Conservation (phyloP, 306 rosid genomes). For the Cercis canadensis region DNA sequence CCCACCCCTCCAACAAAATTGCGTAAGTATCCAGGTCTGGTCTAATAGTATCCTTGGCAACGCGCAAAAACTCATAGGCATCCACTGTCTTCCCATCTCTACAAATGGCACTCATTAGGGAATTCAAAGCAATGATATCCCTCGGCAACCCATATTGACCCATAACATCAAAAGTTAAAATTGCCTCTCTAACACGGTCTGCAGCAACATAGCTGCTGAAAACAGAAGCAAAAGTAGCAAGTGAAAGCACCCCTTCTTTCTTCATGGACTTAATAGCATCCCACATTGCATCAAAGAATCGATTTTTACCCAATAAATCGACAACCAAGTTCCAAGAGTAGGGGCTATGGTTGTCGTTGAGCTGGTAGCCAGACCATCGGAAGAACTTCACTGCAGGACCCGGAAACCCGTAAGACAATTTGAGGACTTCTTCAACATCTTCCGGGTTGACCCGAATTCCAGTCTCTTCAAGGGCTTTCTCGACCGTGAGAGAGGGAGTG, state of each 20-base stretch:
- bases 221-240: slow-evolving; percentile 72
- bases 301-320: slow-evolving; percentile 63
- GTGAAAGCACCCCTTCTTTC: slow-evolving; percentile 44
- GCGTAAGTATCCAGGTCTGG: slow-evolving; percentile 63
- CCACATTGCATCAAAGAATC: slow-evolving; percentile 72
- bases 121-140: slow-evolving; percentile 62
- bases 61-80: slow-evolving; percentile 54
- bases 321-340: slow-evolving; percentile 74
- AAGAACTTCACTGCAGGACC: slow-evolving; percentile 67
- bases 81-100: slow-evolving; percentile 52
- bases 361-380: slow-evolving; percentile 68
- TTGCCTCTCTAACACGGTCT: slow-evolving; percentile 46
- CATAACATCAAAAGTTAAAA: slow-evolving; percentile 60
- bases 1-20: slow-evolving; percentile 78
- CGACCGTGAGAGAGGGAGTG: slow-evolving; percentile 46
- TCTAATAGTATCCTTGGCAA: slow-evolving; percentile 49
- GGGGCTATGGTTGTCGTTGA: slow-evolving; percentile 62
- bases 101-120: slow-evolving; percentile 69
- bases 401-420: slow-evolving; percentile 66
- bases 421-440: slow-evolving; percentile 68
- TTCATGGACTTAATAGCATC: slow-evolving; percentile 69
- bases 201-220: slow-evolving; percentile 63
- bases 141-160: slow-evolving; percentile 52
- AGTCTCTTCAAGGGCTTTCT: slow-evolving; percentile 42
- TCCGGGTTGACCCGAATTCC: slow-evolving; percentile 42